Evolutionary conservation across 2,329 filamentous ascomycete species (phyloP).

Genomic region (Macrophomina tecta): DNA sequence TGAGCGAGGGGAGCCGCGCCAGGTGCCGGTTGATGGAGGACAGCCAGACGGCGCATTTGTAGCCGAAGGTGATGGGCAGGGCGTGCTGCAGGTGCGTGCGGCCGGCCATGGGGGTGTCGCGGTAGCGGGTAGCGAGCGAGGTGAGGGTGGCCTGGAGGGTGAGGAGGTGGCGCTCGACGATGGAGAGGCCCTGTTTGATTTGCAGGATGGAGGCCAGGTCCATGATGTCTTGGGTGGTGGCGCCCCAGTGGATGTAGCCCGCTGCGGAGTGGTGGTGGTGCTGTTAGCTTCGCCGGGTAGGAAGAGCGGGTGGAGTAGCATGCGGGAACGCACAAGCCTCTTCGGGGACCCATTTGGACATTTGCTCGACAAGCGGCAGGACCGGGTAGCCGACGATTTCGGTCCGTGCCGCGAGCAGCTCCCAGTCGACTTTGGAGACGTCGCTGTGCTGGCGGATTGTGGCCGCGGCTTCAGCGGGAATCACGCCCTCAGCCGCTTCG

Average conservation of each 20-base stretch:
- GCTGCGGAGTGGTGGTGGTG: constrained; percentile 37
- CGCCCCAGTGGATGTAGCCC: constrained; percentile 63
- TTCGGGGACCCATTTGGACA: constrained; percentile 47
- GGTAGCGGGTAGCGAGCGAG: constrained; percentile 52
- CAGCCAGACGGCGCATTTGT: constrained; percentile 63
- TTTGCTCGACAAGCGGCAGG: constrained; percentile 57
- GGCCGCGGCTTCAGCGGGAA: constrained; percentile 48
- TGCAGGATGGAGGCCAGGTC: constrained; percentile 61
- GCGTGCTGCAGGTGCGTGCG: constrained; percentile 65
- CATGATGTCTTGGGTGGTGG: constrained; percentile 67
- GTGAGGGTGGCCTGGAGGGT: constrained; percentile 53
- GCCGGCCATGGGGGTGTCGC: constrained; percentile 63
- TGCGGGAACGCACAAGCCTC: constrained; percentile 36
- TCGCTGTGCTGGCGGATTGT: constrained; percentile 42
- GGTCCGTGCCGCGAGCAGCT: constrained; percentile 51
- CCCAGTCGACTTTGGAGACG: constrained; percentile 49
- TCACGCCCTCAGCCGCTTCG: constrained; percentile 55
- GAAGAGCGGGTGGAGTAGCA: too few relatives aligned
- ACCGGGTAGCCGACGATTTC: constrained; percentile 64
- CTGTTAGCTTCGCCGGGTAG: constrained; percentile 32
- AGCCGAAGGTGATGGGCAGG: constrained; percentile 63
- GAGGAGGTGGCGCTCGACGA: constrained; percentile 54
- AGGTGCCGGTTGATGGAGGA: constrained; percentile 57
- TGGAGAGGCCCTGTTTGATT: constrained; percentile 56
- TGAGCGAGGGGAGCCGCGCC: constrained; percentile 55